phyloP scores from a whole-genome alignment of 371 early-diverging fungal species.

The Mucor velutinosus region DNA sequence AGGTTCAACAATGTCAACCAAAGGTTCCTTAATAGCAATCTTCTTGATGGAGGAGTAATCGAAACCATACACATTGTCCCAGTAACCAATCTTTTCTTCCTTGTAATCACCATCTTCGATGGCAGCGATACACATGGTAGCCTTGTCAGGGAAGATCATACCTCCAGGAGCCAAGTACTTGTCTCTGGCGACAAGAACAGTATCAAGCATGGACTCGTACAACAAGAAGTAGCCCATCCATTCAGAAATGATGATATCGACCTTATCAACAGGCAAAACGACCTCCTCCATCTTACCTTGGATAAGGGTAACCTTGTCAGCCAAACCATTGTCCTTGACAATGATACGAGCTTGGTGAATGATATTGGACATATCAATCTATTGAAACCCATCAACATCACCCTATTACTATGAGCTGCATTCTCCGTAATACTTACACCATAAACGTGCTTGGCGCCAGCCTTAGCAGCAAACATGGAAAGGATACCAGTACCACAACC shows the following conservation, averaged over 20 bases:
- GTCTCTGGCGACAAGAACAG: conserved; percentile 95
- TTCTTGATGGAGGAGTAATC: conserved; percentile 89
- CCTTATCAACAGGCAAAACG: conserved; percentile 84
- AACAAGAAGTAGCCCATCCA: conserved; percentile 99
- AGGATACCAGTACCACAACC: conserved; percentile 98
- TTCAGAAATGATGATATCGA: conserved; percentile 96
- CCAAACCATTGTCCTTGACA: conserved; percentile 85
- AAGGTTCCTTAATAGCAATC: conserved; percentile 87
- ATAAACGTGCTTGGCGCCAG: conserved; percentile 91
- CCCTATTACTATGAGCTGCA: not conserved
- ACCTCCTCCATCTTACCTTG: conserved; percentile 98
- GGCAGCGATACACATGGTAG: conserved; percentile 89
- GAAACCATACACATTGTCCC: conserved; percentile 94
- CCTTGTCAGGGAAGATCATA: conserved; percentile 91
- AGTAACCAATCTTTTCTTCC: conserved; percentile 92
- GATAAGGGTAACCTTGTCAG: conserved; percentile 82
- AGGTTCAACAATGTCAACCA: conserved; percentile 90
- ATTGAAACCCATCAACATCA: conserved; percentile 6
- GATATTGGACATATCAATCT: conserved; percentile 96
- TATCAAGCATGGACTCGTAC: conserved; percentile 98
- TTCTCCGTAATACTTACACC: conserved; percentile 59
- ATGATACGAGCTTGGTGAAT: conserved; percentile 92
- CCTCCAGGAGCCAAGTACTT: conserved; percentile 83
- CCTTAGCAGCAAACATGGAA: conserved; percentile 98
- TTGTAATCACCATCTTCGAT: conserved; percentile 95